Conservation (phyloP, 225 moss, liverwort and hornwort species). For the Pseudisothecium myosuroides region DNA sequence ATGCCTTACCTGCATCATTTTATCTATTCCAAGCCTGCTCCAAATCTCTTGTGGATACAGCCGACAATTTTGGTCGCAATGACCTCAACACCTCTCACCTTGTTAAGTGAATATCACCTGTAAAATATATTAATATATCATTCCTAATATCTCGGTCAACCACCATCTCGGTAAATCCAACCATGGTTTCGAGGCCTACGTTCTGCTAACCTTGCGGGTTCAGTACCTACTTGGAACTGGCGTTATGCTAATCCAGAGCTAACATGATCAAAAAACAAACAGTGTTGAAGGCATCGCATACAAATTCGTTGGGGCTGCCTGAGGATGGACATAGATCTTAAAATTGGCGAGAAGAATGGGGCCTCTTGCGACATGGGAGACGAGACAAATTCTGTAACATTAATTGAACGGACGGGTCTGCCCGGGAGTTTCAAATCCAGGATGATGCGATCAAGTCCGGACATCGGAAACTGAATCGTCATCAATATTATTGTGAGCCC, state of each 20-base stretch:
- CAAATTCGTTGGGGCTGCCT: not conserved
- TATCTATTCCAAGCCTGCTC: not conserved
- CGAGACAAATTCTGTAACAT: not conserved
- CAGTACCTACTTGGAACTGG: not conserved
- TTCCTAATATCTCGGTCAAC: conserved; percentile 3
- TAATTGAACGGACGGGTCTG: not conserved
- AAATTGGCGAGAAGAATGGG: not conserved
- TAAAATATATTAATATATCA: not conserved
- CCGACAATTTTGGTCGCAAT: conserved; percentile 7
- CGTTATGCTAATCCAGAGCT: not conserved
- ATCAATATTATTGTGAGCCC: conserved; percentile 8
- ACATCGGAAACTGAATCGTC: not conserved
- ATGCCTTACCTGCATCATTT: not conserved
- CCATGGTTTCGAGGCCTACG: not conserved
- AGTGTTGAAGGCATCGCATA: not conserved
- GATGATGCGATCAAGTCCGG: not conserved
- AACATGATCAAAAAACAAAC: not conserved
- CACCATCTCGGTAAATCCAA: not conserved
- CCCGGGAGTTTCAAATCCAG: not conserved
- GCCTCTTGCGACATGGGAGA: not conserved
- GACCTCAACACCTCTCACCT: conserved; percentile 13
- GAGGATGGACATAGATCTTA: not conserved
- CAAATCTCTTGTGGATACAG: conserved; percentile 1
- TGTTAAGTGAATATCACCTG: conserved; percentile 9
- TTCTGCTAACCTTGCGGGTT: not conserved